phyloP scores from a whole-genome alignment of 306 rosid genomes.

The Dalbergia cultrata region DNA sequence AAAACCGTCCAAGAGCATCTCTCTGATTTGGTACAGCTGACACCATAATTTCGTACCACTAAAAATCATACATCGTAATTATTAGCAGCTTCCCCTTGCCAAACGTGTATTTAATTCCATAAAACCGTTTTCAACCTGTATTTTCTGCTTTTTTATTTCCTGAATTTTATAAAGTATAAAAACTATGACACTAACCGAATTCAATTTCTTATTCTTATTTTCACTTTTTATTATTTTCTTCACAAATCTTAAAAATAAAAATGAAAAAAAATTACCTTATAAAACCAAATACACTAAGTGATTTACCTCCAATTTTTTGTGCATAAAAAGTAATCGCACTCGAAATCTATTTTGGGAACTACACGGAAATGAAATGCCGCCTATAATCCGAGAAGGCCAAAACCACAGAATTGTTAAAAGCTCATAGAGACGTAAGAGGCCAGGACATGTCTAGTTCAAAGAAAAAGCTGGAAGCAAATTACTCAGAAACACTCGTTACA shows the following conservation, averaged over 20 bases:
- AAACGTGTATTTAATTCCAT: not conserved
- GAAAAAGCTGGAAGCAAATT: slow-evolving; percentile 61
- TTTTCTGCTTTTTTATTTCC: no score
- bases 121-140: no score
- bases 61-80: not conserved
- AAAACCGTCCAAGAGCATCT: no score
- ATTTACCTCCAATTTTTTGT: not conserved
- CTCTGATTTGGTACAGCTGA: no score
- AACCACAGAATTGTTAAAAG: not conserved
- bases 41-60: not conserved
- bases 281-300: no score
- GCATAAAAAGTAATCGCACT: not conserved
- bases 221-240: no score
- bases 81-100: not conserved
- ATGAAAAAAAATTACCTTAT: no score
- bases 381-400: not conserved
- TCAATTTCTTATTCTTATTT: no score
- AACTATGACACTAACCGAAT: no score
- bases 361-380: not conserved
- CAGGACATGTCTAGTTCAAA: slow-evolving; percentile 46
- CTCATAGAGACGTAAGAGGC: slow-evolving; percentile 7
- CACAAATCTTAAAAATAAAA: no score
- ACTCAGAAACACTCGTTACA: slow-evolving; percentile 83
- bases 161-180: no score
- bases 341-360: not conserved